Evolutionary conservation across 2,329 filamentous ascomycete species (phyloP), one percentile per base, ranked within the genome.

Genomic region (Cryphonectria japonica): DNA sequence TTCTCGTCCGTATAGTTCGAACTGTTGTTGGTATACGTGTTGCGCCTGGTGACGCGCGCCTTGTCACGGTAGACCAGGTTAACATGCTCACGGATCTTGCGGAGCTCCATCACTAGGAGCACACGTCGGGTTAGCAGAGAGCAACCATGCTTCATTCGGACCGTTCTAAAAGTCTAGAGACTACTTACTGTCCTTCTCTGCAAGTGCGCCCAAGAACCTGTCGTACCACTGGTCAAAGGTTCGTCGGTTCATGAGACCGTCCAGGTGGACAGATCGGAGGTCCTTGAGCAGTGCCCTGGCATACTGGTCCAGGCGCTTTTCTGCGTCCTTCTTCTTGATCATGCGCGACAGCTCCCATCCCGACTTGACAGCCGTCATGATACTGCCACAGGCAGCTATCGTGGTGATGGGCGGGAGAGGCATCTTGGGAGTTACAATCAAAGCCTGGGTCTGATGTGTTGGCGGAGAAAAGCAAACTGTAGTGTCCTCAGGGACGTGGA

Each of bases 321-420:
- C 76, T 19, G 62, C 61, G 32, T 75, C 71, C 73, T 78, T 78
- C 61, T 73, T 72, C 72, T 76, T 76, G 54, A 77, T 66, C 77
- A 78, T 78, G 16, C 76, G 75, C 14, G 75, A 74, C 32, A 78
- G 75, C 73, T 78, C 77, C 76, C 75, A 78, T 67, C 74, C 73
- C 13, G 77, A 78, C 70, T 78, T 78, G 72, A 78, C 73, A 22
- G 76, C 75, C 1, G 76, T 78, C 69, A 78, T 74, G 61, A 78
- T 67, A 60, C 76, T 77, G 46, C 77, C 77, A 62, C 76, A 77
- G 19, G 77, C 76, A 43, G 76, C 77, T 26, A 77, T 61, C 2
- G 76, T 78, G 66, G 76, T 75, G 50, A 78, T 70, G 3, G 70
- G 72, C 6, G 76, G 75, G 57, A 78, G 71, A 37, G 67, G 68